phyloP scores from a whole-genome alignment of 768 basidiomycete genomes.

The Gymnopilus dilepis region DNA sequence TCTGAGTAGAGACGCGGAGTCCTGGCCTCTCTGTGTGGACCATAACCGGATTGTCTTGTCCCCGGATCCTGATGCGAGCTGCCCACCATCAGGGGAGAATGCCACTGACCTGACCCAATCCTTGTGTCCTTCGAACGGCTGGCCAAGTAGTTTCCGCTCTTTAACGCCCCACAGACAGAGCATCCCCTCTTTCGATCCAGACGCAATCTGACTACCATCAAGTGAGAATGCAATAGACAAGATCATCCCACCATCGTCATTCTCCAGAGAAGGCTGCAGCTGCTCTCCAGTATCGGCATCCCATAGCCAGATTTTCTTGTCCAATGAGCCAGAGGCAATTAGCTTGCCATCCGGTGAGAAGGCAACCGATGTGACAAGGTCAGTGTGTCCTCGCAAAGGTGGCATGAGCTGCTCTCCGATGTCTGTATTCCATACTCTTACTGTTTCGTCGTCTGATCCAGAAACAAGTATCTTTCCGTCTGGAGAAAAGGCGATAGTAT shows the following conservation, averaged over 20 bases:
- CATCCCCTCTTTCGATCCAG: slow-evolving; percentile 2
- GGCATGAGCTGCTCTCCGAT: slow-evolving; percentile 6
- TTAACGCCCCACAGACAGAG: slow-evolving; percentile 19
- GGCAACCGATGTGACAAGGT: slow-evolving; percentile 7
- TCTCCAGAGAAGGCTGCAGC: neutral
- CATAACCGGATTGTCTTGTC: no score
- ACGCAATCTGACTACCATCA: slow-evolving; percentile 10
- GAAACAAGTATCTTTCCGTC: slow-evolving; percentile 12
- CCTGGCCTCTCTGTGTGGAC: no score
- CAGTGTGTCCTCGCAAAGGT: slow-evolving; percentile 6
- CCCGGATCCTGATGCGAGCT: no score
- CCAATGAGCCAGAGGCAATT: neutral
- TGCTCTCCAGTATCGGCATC: neutral
- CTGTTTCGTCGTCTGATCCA: slow-evolving; percentile 1
- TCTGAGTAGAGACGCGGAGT: no score
- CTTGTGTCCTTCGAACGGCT: slow-evolving; percentile 12
- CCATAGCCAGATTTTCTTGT: neutral
- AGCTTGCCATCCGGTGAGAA: slow-evolving; percentile 6
- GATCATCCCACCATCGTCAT: neutral
- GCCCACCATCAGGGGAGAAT: no score
- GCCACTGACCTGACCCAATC: slow-evolving; percentile 7
- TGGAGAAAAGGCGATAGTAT: neutral
- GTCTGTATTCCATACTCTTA: slow-evolving; percentile 19
- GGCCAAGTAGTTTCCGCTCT: slow-evolving; percentile 3
- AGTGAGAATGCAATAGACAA: slow-evolving; percentile 13